These are phyloP conservation scores for Sodiomyces alkalinus DNA, from an alignment of 2,329 filamentous ascomycete species.

Conservation along the genomic window DNA sequence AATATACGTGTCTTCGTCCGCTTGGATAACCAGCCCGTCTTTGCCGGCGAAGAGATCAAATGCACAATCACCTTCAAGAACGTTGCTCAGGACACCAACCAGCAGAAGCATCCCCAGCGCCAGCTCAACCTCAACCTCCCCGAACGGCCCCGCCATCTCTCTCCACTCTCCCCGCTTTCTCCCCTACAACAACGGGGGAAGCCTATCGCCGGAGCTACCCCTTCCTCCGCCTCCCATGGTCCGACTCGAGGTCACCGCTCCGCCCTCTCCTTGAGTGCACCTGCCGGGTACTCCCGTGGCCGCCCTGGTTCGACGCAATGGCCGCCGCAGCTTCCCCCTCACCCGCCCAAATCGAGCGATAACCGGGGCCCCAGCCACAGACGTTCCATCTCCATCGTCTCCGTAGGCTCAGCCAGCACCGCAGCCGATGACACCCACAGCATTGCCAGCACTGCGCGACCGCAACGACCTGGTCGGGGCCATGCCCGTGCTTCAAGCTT, in stretches of 20 bases:
- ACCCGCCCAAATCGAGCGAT: constrained; percentile 13
- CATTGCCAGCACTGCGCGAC: constrained; percentile 24
- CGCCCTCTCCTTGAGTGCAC: constrained; percentile 47
- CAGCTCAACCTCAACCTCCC: constrained; percentile 6
- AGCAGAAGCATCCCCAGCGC: constrained; percentile 13
- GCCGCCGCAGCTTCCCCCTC: constrained; percentile 18
- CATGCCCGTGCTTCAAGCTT: constrained; percentile 72
- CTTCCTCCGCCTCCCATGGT: constrained; percentile 17
- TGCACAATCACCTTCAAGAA: constrained; percentile 97
- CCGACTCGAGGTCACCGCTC: constrained; percentile 45
- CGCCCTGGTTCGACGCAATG: constrained; percentile 33
- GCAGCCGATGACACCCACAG: constrained; percentile 27
- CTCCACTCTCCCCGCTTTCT: no score
- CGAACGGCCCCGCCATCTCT: constrained; percentile 13
- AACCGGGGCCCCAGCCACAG: constrained; percentile 45
- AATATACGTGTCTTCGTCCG: constrained; percentile 92
- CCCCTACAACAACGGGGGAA: constrained; percentile 28
- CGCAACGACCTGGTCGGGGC: constrained; percentile 40
- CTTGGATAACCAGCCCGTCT: constrained; percentile 89
- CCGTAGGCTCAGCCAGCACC: constrained; percentile 44
- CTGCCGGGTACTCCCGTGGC: constrained; percentile 26
- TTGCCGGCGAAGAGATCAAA: constrained; percentile 89
- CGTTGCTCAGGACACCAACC: constrained; percentile 34
- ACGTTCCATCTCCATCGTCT: constrained; percentile 70
- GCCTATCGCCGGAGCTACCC: constrained; percentile 26